Conservation (phyloP, 257 asterid genomes). For the Primulina eburnea region DNA sequence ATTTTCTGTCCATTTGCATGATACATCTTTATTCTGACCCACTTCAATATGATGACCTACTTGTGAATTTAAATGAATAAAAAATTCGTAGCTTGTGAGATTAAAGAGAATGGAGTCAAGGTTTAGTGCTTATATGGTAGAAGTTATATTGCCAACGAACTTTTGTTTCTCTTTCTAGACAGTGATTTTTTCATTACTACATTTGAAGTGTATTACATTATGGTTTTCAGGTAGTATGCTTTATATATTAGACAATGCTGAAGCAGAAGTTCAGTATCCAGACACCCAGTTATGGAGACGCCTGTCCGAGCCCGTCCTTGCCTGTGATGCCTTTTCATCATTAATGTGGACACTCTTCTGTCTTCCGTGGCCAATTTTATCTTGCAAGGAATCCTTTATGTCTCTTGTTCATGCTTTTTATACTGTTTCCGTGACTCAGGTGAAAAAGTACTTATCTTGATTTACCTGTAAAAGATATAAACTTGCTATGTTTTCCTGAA, state of each 20-base stretch:
- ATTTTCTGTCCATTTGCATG: neutral
- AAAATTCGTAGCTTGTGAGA: neutral
- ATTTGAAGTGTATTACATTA: slow-evolving; percentile 17
- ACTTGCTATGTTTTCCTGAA: slow-evolving; percentile 15
- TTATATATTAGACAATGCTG: slow-evolving; percentile 56
- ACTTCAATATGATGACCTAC: slow-evolving; percentile 14
- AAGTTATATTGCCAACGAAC: slow-evolving; percentile 8
- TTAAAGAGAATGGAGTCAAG: neutral
- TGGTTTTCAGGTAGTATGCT: slow-evolving; percentile 64
- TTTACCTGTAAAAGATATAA: slow-evolving; percentile 19
- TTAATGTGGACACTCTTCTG: slow-evolving; percentile 94
- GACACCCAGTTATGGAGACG: slow-evolving; percentile 80
- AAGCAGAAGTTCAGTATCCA: slow-evolving; percentile 48
- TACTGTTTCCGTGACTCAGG: slow-evolving; percentile 50
- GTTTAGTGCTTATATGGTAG: slow-evolving; percentile 1
- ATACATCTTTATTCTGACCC: neutral
- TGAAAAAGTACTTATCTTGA: slow-evolving; percentile 16
- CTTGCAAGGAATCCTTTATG: slow-evolving; percentile 67
- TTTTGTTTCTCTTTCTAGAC: neutral
- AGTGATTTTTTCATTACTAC: slow-evolving; percentile 11
- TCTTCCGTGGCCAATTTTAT: slow-evolving; percentile 76
- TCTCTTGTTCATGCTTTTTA: slow-evolving; percentile 84
- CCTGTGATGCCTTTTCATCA: slow-evolving; percentile 83
- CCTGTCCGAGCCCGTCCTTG: slow-evolving; percentile 75
- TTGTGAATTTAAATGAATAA: slow-evolving; percentile 24